Conservation (phyloP, 2,329 filamentous ascomycete species). For the Teratosphaeria gauchensis region DNA sequence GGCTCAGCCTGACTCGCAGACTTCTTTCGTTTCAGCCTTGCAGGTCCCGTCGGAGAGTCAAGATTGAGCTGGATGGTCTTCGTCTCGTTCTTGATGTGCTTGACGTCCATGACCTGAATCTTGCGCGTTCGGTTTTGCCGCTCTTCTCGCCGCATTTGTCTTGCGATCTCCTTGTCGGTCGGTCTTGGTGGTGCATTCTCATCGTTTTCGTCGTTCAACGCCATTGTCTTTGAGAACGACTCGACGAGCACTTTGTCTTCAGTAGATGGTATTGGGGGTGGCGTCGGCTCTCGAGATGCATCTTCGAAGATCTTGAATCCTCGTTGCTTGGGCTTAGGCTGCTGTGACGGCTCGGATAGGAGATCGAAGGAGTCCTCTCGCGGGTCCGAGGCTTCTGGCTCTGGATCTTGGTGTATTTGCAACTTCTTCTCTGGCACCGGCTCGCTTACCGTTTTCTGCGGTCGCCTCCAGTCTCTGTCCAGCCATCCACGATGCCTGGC, state of each 20-base stretch:
- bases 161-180: conserved; percentile 29
- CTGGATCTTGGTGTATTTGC: background rate
- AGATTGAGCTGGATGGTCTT: conserved; percentile 93
- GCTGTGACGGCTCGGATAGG: conserved; percentile 2
- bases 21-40: conserved; percentile 71
- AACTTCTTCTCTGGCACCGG: background rate
- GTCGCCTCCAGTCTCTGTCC: conserved; percentile 41
- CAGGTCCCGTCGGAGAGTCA: conserved; percentile 71
- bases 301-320: conserved; percentile 28
- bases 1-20: conserved; percentile 54
- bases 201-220: conserved; percentile 35
- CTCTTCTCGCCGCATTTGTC: conserved; percentile 39
- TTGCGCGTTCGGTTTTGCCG: conserved; percentile 42
- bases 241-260: conserved; percentile 17
- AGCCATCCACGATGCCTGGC: conserved; percentile 64
- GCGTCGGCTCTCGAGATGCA: conserved; percentile 8
- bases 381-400: conserved; percentile 1
- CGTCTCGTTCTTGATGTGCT: conserved; percentile 68
- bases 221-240: conserved; percentile 20
- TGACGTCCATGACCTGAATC: conserved; percentile 65
- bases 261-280: conserved; percentile 1
- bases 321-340: conserved; percentile 16
- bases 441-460: background rate
- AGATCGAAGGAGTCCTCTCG: conserved; percentile 1
- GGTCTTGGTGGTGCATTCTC: conserved; percentile 34